phyloP scores from a whole-genome alignment of 768 basidiomycete species.

The Nidularia sp. region DNA sequence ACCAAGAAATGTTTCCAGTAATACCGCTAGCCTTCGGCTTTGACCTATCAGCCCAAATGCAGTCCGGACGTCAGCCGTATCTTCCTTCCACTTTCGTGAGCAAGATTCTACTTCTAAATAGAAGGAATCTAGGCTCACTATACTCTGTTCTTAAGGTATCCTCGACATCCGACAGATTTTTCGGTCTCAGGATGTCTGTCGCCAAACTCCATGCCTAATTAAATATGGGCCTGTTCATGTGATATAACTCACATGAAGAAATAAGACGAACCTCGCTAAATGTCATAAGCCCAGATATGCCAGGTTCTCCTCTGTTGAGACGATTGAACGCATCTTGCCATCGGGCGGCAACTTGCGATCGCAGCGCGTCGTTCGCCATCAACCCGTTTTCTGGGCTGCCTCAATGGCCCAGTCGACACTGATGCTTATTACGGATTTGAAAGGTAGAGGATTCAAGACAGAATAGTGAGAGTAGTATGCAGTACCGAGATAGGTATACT shows the following conservation, averaged over 20 bases:
- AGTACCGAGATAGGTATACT: too few species aligned
- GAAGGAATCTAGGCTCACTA: neutral
- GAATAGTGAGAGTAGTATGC: too few species aligned
- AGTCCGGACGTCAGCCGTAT: slow-evolving; percentile 37
- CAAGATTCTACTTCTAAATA: slow-evolving; percentile 1
- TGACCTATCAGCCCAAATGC: slow-evolving; percentile 60
- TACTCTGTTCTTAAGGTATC: neutral
- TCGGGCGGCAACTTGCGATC: slow-evolving; percentile 61
- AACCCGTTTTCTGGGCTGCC: too few species aligned
- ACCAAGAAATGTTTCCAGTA: slow-evolving; percentile 75
- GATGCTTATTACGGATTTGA: too few species aligned
- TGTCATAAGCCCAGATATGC: slow-evolving; percentile 59
- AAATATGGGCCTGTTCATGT: neutral
- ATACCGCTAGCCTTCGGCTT: slow-evolving; percentile 53
- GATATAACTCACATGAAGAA: neutral
- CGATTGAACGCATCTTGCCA: slow-evolving; percentile 71
- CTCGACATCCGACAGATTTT: slow-evolving; percentile 35
- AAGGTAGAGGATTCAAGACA: too few species aligned
- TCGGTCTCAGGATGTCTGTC: slow-evolving; percentile 50
- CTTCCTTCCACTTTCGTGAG: slow-evolving; percentile 4
- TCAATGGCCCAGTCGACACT: too few species aligned
- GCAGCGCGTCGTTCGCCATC: slow-evolving; percentile 63
- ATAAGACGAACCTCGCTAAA: slow-evolving; percentile 52
- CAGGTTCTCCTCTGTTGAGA: slow-evolving; percentile 53
- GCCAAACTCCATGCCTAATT: slow-evolving; percentile 58